Conservation (phyloP, 306 rosid species). For the Aeschynomene evenia region DNA sequence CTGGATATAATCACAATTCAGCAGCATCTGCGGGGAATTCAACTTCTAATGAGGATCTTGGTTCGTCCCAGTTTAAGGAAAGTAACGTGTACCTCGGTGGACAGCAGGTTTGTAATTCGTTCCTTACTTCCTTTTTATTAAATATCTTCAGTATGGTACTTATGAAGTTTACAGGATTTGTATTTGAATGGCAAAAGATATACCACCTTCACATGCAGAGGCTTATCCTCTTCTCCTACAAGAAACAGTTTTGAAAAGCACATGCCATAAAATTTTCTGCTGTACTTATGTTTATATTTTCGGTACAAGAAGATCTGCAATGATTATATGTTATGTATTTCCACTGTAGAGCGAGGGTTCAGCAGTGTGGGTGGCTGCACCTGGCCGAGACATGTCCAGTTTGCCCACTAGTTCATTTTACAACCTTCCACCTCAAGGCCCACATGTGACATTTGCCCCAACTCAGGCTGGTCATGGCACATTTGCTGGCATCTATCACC, state of each 20-base stretch:
- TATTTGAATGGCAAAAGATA: not conserved
- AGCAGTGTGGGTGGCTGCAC: slow-evolving; percentile 90
- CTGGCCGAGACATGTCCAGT: slow-evolving; percentile 81
- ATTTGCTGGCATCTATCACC: slow-evolving; percentile 86
- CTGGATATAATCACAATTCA: slow-evolving; percentile 80
- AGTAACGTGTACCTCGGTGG: slow-evolving; percentile 77
- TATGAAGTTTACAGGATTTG: not conserved
- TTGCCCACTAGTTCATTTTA: slow-evolving; percentile 81
- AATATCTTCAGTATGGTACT: slow-evolving; percentile 22
- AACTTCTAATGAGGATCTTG: slow-evolving; percentile 72
- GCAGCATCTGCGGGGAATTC: slow-evolving; percentile 66
- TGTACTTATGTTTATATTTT: not conserved
- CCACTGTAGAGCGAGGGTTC: slow-evolving; percentile 80
- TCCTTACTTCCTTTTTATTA: slow-evolving; percentile 21
- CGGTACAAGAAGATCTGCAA: not conserved
- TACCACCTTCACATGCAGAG: not conserved
- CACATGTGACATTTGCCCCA: slow-evolving; percentile 82
- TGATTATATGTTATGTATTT: slow-evolving; percentile 29
- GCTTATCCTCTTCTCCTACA: not conserved
- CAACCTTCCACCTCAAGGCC: slow-evolving; percentile 88
- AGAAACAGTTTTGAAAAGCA: not conserved
- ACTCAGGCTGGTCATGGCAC: slow-evolving; percentile 86
- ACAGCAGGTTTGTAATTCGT: slow-evolving; percentile 91
- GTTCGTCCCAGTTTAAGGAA: slow-evolving; percentile 84
- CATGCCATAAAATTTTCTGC: not conserved